Evolutionary conservation across 495 filamentous ascomycete genomes (phyloP), one percentile per base, ranked within the genome.

Genomic region (Sabuloglossum arenarium): DNA sequence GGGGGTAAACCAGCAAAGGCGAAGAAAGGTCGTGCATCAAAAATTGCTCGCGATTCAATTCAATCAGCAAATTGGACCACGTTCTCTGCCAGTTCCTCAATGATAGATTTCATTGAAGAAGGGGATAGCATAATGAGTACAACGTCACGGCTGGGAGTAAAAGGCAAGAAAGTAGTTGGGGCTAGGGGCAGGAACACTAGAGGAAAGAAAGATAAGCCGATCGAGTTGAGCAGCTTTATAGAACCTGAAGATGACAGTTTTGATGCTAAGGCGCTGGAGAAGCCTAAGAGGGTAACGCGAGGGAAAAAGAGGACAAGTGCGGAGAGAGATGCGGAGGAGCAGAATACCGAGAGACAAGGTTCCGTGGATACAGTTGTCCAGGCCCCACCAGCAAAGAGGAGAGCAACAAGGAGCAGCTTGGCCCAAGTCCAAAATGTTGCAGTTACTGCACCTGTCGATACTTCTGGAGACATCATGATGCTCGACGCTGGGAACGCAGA

Each of bases 81-180:
- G 12, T 47, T 47, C 23, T 47, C 45, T 47, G 45, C 21, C n/a
- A 47, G 23, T 24, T 47, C 45, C 21, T 47, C 45, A 9, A 19
- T 47, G 8, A n/a, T n/a, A n/a, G 45, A 47, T 31, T 75, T 82
- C 50, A 46, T 74, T 8, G 76, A 81, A 32, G 74, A 79, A 59
- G 84, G 86, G 61, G 79, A 86, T 55, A 89, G 79, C 61, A 72
- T 82, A 49, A 68, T 86, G 62, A 82, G 79, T 21, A 74, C 72
- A 8, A 66, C 72, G 6, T 73, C 70, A n/a, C 67, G 75, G 56
- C 79, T 76, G 58, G 64, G 61, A 47, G 58, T 66, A 5, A 58
- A 24, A 39, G 61, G 63, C 6, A 56, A 56, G 23, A 70, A 67
- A 57, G 61, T 53, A 39, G 56, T 54, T 27, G 56, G 39, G 1